Evolutionary conservation across 179 eudicot species (phyloP), one percentile per base, ranked within the genome.

Genomic region (Silene vulgaris): DNA sequence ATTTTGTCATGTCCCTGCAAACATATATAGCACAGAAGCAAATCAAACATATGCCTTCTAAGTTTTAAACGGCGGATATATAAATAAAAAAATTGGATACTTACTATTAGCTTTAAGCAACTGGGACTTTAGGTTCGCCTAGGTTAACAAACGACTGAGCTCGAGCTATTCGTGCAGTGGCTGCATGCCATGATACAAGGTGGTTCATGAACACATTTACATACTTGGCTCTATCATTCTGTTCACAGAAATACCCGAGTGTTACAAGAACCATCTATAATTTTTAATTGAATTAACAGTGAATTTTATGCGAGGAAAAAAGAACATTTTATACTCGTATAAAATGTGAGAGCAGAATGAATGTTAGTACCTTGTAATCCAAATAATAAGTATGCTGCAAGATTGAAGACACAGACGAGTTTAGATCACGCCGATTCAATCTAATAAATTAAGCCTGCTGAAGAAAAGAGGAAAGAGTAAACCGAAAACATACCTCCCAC

Each of bases 381-480:
- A 92, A 80, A 80, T 92, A 94, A 82, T 94, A 94, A 70, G 98
- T 91, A 88, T 94, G 98, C 97, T 94, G 96, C 89, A 84, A 77
- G 77, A 77, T 11, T 74, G 28, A 7, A 72, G 52, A 79, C 43
- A 66, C 11, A 21, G 56, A 65, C 30, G 6, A 1, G 20, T 16
- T 74, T n/a, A 64, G 76, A 70, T 37, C 6, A 52, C 54, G 13
- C 43, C 14, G 60, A 43, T 40, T 30, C 75, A 9, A 17, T 7
- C 8, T 14, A 45, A 74, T 6, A 2, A 3, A 23, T 21, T 4
- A 3, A 69, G 16, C 21, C 23, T 3, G 23, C 4, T 30, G 20
- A 32, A 77, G 14, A 23, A 8, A 26, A 28, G 69, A 26, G 62
- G 48, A 40, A 40, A 40, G 48, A 72, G 16, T 65, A 69, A 76